phyloP scores from a whole-genome alignment of 169 alveolate species.

The Plasmodium inui region DNA sequence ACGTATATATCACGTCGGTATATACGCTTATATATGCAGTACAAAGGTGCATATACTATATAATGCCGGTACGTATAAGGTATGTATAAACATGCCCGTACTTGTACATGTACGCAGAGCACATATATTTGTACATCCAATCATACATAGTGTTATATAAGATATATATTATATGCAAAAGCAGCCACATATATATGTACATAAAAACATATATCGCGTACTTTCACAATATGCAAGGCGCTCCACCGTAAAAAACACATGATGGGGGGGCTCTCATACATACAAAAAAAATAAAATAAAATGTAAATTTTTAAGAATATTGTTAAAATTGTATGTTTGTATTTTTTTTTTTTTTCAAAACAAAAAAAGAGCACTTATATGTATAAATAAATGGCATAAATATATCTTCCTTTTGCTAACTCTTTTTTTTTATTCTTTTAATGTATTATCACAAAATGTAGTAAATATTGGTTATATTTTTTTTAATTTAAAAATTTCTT shows the following conservation, averaged over 20 bases:
- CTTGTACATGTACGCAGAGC: background rate
- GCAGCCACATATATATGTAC: background rate
- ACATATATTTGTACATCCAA: background rate
- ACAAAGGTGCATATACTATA: background rate
- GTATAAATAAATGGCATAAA: background rate
- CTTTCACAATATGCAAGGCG: background rate
- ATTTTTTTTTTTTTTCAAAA: background rate
- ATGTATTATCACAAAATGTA: background rate
- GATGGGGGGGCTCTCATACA: background rate
- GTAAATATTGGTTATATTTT: background rate
- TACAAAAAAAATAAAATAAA: background rate
- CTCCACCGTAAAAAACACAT: background rate
- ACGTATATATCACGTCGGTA: background rate
- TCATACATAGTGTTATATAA: background rate
- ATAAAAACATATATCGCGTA: background rate
- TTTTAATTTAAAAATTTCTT: background rate
- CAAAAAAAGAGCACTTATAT: background rate
- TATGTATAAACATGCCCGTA: background rate
- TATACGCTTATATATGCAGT: background rate
- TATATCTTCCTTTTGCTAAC: background rate
- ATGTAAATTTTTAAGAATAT: background rate
- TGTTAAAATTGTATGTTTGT: background rate
- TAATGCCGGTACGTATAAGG: background rate
- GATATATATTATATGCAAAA: background rate
- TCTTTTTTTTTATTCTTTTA: background rate